Conservation (phyloP, 139 green algal genomes). For the Nannochloris sp. region DNA sequence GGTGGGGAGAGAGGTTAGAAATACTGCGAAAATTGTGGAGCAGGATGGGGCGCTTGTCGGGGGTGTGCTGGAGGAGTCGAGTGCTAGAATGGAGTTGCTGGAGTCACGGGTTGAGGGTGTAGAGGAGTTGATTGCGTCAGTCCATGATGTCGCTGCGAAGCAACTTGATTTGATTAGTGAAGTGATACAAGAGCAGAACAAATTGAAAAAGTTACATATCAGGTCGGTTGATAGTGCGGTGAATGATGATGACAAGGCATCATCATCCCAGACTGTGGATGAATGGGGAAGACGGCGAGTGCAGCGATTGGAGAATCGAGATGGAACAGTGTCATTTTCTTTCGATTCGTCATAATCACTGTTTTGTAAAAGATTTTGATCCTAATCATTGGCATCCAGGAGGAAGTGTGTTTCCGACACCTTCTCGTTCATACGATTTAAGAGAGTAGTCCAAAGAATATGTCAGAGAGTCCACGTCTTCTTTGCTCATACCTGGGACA, state of each 20-base stretch:
- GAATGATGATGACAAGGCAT: background rate
- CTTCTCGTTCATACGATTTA: too few relatives aligned
- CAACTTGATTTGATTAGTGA: conserved; percentile 35
- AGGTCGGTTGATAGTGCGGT: background rate
- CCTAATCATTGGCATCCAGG: background rate
- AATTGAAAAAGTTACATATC: background rate
- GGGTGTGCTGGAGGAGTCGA: conserved; percentile 12
- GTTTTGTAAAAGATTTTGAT: background rate
- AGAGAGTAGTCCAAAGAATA: too few relatives aligned
- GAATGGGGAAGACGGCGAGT: too few relatives aligned
- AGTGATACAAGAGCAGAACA: conserved; percentile 16
- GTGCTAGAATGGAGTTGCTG: conserved; percentile 11
- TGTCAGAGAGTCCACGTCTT: too few relatives aligned
- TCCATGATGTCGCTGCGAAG: conserved; percentile 37
- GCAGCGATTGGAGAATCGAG: background rate
- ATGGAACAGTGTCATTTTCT: background rate
- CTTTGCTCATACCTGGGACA: too few relatives aligned
- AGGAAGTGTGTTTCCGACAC: too few relatives aligned
- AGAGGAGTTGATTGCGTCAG: conserved; percentile 23
- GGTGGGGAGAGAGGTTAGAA: conserved; percentile 18
- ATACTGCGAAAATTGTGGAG: conserved; percentile 22
- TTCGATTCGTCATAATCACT: background rate
- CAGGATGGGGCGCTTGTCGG: conserved; percentile 12
- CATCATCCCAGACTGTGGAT: too few relatives aligned
- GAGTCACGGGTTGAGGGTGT: conserved; percentile 19